These are phyloP conservation scores for Pyricularia grisea DNA, from an alignment of 2,329 filamentous ascomycete genomes.

Conservation along the genomic window DNA sequence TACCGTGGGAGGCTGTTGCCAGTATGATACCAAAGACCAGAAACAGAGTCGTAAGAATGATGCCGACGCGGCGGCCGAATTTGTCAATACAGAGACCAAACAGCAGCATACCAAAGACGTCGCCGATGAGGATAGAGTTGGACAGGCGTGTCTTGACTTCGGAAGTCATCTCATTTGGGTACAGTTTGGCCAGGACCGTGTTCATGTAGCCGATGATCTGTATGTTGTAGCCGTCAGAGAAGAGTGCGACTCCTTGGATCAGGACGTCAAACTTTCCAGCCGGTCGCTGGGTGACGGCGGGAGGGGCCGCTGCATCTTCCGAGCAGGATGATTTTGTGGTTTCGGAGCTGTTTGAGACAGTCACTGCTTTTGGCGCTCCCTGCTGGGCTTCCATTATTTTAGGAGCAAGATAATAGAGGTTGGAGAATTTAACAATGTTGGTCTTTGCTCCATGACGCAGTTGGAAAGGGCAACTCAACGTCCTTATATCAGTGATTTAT, in stretches of 20 bases:
- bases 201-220: conserved; percentile 24
- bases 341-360: neutral
- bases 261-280: conserved; percentile 35
- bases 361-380: neutral
- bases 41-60: conserved; percentile 32
- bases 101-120: conserved; percentile 45
- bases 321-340: neutral
- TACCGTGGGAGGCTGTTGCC: conserved; percentile 34
- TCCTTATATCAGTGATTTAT: neutral
- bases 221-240: conserved; percentile 25
- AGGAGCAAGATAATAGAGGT: neutral
- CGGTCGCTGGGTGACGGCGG: conserved; percentile 25
- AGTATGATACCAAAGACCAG: conserved; percentile 32
- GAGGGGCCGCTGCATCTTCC: neutral
- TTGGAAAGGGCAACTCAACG: neutral
- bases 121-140: conserved; percentile 45
- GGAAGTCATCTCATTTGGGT: conserved; percentile 30
- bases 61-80: conserved; percentile 36
- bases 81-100: conserved; percentile 41
- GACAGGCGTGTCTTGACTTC: conserved; percentile 39
- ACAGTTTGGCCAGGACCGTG: conserved; percentile 20
- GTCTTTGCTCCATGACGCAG: neutral
- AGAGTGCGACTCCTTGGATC: conserved; percentile 19
- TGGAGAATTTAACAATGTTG: neutral
- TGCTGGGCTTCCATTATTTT: neutral